Base-by-base conservation (phyloP, 768 basidiomycete species). In the Pisolithus marmoratus region DNA sequence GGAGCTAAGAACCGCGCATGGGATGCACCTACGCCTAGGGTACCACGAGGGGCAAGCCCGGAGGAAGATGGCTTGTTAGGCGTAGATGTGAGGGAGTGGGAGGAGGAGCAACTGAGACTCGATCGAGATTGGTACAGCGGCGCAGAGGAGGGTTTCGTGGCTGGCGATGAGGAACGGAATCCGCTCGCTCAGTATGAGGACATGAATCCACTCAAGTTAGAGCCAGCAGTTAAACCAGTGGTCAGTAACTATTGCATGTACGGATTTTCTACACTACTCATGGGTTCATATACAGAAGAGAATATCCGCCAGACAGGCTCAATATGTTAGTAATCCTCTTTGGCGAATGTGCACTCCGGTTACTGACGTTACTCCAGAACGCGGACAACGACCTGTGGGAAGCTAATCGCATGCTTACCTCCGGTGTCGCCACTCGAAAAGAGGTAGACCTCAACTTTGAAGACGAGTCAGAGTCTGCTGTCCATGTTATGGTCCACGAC, bases 371-470 rank as follows among this genome's bases (percentile, higher is more conserved):
- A 6, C 19, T 53, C 4, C 63, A 94, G 90, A 97, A 98, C 61
- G 92, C 92, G 22, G 96, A 99, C 68, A 98, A 96, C 61, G 96
- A 99, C 62, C 73, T 95, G 11, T 99, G 96, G 96, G 96, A 99
- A 74, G 90, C 90, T 8, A 98, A 98, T 64, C 90, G 95, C 63
- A 94, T 99, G 88, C 75, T 92, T 9, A 92, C 91, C 0, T 98
- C 96, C 3, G 96, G 96, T 62, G 87, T 97, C 19, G 90, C 91
- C 1, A 90, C 90, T 8, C 85, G 90, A 31, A 88, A 83, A 58
- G 75, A 82, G 4, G 79, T 99, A 45, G 94, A 99, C 64, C 76
- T 94, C 22, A 94, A 98, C 62, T 94, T 97, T 60, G 92, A 95
- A 61, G 95, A 97, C 63, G 96, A 98, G 61, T 85, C 89, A 0